These are phyloP conservation scores for Rhododendron simsii DNA, from an alignment of 148 eudicot genomes.

Conservation along the genomic window DNA sequence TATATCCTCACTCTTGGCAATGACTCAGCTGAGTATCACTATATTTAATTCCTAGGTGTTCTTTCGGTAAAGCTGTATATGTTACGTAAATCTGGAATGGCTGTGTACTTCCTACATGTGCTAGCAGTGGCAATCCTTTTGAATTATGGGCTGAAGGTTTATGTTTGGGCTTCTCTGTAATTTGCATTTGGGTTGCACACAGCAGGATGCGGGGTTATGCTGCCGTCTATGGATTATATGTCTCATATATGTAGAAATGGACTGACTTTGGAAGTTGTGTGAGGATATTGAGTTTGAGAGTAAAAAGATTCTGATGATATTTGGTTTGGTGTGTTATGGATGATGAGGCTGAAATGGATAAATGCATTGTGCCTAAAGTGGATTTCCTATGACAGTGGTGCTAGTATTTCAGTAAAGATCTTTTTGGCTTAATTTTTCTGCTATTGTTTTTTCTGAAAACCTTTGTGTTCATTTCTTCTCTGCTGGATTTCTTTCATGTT, in stretches of 20 bases:
- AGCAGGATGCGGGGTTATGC: neutral
- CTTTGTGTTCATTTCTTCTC: neutral
- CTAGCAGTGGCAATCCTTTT: neutral
- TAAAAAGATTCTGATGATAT: neutral
- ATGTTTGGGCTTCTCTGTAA: neutral
- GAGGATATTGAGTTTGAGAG: neutral
- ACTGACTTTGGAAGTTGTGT: neutral
- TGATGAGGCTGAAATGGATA: neutral
- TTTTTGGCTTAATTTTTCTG: neutral
- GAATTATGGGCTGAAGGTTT: neutral
- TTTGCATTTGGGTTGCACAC: neutral
- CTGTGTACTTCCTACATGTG: conserved; percentile 9
- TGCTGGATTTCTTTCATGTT: neutral
- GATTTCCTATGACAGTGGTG: neutral
- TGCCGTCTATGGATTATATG: neutral
- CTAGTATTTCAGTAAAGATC: neutral
- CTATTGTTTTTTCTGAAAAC: neutral
- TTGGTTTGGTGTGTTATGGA: conserved; percentile 1
- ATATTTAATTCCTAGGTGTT: conserved; percentile 16
- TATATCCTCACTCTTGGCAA: conserved; percentile 17
- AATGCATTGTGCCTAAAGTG: neutral
- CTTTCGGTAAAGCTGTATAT: conserved; percentile 19
- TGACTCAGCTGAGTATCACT: conserved; percentile 17
- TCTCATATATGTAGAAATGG: neutral
- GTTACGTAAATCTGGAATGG: conserved; percentile 11